Evolutionary conservation across 2,329 filamentous ascomycete species (phyloP).

Genomic region (Epichloe scottii): DNA sequence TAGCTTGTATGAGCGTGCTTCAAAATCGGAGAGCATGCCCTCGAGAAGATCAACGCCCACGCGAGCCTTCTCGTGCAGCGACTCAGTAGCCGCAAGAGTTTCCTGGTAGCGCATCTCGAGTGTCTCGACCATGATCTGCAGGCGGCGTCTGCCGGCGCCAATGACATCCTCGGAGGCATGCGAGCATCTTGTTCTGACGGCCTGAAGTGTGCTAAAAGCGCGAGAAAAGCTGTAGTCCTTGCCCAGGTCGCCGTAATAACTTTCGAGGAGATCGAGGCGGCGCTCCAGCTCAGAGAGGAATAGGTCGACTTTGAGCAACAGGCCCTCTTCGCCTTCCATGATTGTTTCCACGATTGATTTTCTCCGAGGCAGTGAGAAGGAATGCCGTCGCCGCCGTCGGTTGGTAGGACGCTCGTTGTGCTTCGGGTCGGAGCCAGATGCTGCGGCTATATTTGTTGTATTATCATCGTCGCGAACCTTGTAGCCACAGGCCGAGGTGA

Average conservation of each 20-base stretch:
- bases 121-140: constrained; percentile 85
- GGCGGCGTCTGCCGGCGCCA: constrained; percentile 69
- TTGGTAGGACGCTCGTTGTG: constrained; percentile 15
- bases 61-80: constrained; percentile 81
- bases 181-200: constrained; percentile 78
- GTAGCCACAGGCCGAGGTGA: constrained; percentile 25
- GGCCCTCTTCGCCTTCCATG: constrained; percentile 49
- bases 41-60: constrained; percentile 82
- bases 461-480: constrained; percentile 15
- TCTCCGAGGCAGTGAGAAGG: constrained; percentile 43
- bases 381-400: constrained; percentile 40
- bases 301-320: constrained; percentile 57
- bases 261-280: constrained; percentile 77
- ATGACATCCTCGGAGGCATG: constrained; percentile 83
- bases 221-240: constrained; percentile 74
- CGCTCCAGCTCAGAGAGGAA: constrained; percentile 80
- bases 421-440: constrained; percentile 28
- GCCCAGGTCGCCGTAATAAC: constrained; percentile 74
- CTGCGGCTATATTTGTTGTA: constrained; percentile 22
- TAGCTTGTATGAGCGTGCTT: constrained; percentile 67
- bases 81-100: constrained; percentile 70
- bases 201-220: constrained; percentile 74
- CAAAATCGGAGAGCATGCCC: constrained; percentile 72
- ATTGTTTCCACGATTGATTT: constrained; percentile 47
- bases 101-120: constrained; percentile 81